Conservation (phyloP, 2,329 filamentous ascomycete genomes). For the Neofusicoccum sp. region DNA sequence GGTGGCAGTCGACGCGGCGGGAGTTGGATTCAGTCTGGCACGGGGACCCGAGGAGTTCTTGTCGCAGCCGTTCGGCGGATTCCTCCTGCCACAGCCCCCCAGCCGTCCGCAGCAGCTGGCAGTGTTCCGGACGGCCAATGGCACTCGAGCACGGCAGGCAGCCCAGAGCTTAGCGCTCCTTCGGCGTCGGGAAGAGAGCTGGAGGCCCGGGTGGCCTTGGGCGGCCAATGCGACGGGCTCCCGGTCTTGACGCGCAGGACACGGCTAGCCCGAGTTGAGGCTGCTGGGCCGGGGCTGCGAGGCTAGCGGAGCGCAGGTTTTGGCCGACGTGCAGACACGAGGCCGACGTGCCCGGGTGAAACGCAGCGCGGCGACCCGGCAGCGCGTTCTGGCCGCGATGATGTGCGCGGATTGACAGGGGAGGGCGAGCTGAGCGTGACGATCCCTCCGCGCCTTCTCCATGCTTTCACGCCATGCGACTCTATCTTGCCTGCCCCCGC, state of each 20-base stretch:
- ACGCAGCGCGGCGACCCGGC: background rate
- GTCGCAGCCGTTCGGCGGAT: background rate
- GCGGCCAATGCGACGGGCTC: background rate
- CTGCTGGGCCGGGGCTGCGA: background rate
- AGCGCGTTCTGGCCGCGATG: background rate
- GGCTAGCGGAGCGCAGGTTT: background rate
- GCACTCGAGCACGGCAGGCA: background rate
- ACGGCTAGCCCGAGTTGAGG: background rate
- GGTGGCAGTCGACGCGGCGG: background rate
- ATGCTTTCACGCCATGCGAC: background rate
- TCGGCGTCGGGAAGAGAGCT: background rate
- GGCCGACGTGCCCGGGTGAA: background rate
- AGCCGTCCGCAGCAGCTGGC: background rate
- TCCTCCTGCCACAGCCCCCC: background rate
- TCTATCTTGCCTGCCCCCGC: background rate
- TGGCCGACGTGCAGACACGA: slow-evolving; percentile 2
- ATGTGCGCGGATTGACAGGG: slow-evolving; percentile 8
- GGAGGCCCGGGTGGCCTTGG: background rate
- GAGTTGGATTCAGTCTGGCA: background rate
- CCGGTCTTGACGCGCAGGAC: background rate
- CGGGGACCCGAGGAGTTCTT: background rate
- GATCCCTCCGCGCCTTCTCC: background rate
- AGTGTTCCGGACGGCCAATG: background rate
- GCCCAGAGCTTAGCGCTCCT: slow-evolving; percentile 5
- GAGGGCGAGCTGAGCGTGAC: background rate